Evolutionary conservation across 768 basidiomycete genomes (phyloP), one percentile per base, ranked within the genome.

Genomic region (Macrolepiota albuminosa): DNA sequence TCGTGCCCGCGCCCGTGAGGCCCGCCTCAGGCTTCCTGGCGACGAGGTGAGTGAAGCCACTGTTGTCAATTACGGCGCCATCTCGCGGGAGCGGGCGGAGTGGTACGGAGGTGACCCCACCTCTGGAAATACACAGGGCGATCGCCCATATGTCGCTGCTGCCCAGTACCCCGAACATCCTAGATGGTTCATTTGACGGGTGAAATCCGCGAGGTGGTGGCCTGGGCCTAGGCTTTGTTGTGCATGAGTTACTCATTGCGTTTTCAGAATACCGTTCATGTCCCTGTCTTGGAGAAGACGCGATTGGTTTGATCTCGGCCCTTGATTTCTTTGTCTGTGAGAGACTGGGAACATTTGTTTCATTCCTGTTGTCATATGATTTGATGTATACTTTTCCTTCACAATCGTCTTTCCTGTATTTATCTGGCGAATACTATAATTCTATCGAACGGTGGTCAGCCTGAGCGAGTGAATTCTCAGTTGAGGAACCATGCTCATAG

Each of bases 31-130:
- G 71, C 73, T 81, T 59, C 70, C 73, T 40, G 80, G 80, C 67
- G 76, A 77, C 61, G 80, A 81, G 77, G 80, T 81, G 72, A 78
- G 78, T 77, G 67, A 75, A 68, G 70, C 45, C 47, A 37, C 18
- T 45, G 42, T 72, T 60, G 69, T 73, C 62, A 63, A 63, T 66
- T 78, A 77, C 63, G 75, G 77, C 64, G 68, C 76, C 62, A 71
- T 75, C 64, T 63, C 70, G 61, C 67, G 66, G 53, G 53, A 29
- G 31, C 52, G 53, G 26, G 53, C 39, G 42, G 53, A 54, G 37
- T 42, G 53, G 39, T 54, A 42, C 29, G 39, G 39, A 7, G 53
- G 39, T 13, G 53, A 54, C 18, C 24, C 18, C 26, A 29, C 52
- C 26, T n/a, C 14, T 29, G 26, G 16, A 5, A 54, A 29, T 42